phyloP scores from a whole-genome alignment of 305 asterid genomes.

The Fraxinus dipetala region DNA sequence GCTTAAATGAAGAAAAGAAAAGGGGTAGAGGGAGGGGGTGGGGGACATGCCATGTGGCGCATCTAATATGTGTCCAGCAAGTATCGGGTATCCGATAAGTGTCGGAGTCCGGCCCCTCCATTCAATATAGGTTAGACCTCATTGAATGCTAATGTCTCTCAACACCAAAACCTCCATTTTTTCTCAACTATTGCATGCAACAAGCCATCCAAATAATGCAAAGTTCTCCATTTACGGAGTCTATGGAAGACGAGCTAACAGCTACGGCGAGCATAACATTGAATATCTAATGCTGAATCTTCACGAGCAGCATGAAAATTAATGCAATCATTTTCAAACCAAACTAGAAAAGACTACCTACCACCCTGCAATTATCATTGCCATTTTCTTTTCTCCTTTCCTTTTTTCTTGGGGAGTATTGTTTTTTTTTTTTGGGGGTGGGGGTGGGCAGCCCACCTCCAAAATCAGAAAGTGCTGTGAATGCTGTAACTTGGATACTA shows the following conservation, averaged over 20 bases:
- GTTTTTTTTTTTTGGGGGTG: neutral
- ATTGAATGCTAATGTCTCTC: neutral
- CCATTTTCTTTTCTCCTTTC: neutral
- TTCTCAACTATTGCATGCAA: neutral
- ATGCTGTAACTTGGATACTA: neutral
- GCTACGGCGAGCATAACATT: neutral
- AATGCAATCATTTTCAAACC: neutral
- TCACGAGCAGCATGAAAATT: neutral
- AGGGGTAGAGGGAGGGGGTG: neutral
- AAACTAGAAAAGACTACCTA: neutral
- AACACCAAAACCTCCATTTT: neutral
- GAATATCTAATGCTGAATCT: neutral
- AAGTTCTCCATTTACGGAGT: neutral
- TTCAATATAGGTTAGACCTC: neutral
- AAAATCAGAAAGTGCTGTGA: neutral
- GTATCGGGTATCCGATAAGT: neutral
- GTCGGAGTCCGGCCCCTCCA: neutral
- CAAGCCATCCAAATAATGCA: neutral
- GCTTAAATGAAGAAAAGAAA: neutral
- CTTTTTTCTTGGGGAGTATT: no score
- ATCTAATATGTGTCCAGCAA: neutral
- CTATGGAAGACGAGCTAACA: neutral
- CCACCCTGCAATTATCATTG: neutral
- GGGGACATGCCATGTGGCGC: neutral
- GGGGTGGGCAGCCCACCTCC: neutral